phyloP scores from a whole-genome alignment of 2,329 filamentous ascomycete species.

The Pestalotiopsis fici region DNA sequence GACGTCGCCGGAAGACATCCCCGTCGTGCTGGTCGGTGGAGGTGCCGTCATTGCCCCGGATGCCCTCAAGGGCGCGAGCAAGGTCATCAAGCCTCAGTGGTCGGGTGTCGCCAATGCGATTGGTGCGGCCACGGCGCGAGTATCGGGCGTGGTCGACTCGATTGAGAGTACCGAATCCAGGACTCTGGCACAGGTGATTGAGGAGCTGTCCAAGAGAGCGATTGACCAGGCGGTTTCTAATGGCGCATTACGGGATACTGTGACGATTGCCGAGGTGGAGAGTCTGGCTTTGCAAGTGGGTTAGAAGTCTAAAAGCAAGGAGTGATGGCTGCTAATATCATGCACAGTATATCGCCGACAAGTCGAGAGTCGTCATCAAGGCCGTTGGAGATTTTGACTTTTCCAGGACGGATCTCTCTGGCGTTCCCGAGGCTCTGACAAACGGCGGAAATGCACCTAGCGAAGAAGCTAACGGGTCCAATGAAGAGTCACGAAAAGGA shows the following conservation, averaged over 20 bases:
- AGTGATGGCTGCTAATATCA: not conserved
- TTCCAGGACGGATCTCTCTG: slow-evolving; percentile 21
- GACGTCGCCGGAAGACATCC: slow-evolving; percentile 53
- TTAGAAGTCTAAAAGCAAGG: not conserved
- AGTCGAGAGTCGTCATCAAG: slow-evolving; percentile 53
- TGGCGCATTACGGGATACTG: slow-evolving; percentile 41
- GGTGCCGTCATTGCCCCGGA: slow-evolving; percentile 57
- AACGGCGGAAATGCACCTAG: not conserved
- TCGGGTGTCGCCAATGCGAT: slow-evolving; percentile 63
- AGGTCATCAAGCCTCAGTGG: slow-evolving; percentile 52
- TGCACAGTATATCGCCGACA: slow-evolving; percentile 45
- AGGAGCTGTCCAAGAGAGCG: slow-evolving; percentile 35
- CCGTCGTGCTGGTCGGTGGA: slow-evolving; percentile 61
- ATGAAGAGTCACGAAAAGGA: not conserved
- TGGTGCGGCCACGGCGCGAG: slow-evolving; percentile 59
- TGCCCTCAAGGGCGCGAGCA: slow-evolving; percentile 49
- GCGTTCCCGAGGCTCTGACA: not conserved
- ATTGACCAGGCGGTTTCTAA: slow-evolving; percentile 40
- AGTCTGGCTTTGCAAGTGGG: slow-evolving; percentile 49
- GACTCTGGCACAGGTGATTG: slow-evolving; percentile 30
- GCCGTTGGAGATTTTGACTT: slow-evolving; percentile 57
- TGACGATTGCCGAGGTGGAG: slow-evolving; percentile 50
- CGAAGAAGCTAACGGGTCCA: not conserved
- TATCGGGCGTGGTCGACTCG: slow-evolving; percentile 51
- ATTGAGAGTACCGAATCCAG: slow-evolving; percentile 44